Evolutionary conservation across 2,329 filamentous ascomycete species (phyloP), one percentile per base, ranked within the genome.

Genomic region (Beauveria caledonica): DNA sequence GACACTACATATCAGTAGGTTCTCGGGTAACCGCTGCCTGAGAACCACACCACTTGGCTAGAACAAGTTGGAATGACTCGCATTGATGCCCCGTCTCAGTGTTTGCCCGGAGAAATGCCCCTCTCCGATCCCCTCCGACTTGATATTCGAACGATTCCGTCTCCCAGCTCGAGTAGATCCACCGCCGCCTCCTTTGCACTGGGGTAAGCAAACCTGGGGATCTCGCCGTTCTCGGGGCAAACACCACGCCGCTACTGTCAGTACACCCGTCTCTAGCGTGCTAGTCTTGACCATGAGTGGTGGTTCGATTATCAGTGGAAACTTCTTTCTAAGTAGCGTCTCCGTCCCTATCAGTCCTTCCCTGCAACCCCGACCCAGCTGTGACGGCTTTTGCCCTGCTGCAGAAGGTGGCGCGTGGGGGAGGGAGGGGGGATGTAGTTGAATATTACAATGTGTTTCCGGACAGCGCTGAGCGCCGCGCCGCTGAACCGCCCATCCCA

Each of bases 271-370:
- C 33, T 25, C 56, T 58, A 58, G 56, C 46, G 56, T 51, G 23
- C 10, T 17, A 33, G 19, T 27, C 55, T 50, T 21, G 21, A 44
- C 33, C 36, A 21, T 51, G 56, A 42, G 29, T 48, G 55, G 33
- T 50, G n/a, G n/a, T n/a, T n/a, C n/a, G n/a, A n/a, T 39, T 42
- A 50, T 58, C 42, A 36, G 42, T 55, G 54, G 45, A 49, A 55
- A 49, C 54, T 5, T 4, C 21, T 15, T 51, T 58, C 46, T 58
- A n/a, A n/a, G n/a, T n/a, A 58, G 56, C 17, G 56, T 17, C 56
- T 44, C 56, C 36, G 36, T 49, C 23, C 25, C 2, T 58, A 50
- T 50, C 55, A 58, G 44, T 58, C 29, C 15, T 40, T 39, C 17
- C 11, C 33, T n/a, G 17, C 10, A 27, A 48, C 42, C 55, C 45